Evolutionary conservation across 148 eudicot species (phyloP).

Genomic region (Cornus suecica): DNA sequence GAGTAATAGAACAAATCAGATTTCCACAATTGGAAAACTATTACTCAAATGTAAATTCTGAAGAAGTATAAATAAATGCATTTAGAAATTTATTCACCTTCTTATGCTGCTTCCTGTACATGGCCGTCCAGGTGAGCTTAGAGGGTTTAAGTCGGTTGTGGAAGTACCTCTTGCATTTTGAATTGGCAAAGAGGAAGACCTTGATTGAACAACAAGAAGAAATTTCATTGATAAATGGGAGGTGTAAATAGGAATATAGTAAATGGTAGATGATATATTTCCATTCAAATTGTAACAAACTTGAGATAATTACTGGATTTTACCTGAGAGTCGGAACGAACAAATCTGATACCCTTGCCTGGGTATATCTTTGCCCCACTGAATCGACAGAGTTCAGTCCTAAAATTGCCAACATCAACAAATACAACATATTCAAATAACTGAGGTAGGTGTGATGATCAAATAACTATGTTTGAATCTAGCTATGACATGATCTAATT

Average conservation of each 20-base stretch:
- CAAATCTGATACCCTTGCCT: constrained; percentile 56
- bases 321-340: constrained; percentile 56
- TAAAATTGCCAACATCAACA: constrained; percentile 4
- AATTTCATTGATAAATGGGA: not conserved
- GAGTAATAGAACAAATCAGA: not conserved
- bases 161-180: constrained; percentile 75
- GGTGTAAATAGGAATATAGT: not conserved
- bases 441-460: not conserved
- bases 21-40: not conserved
- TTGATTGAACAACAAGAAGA: constrained; percentile 15
- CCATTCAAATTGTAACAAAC: not conserved
- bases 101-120: constrained; percentile 71
- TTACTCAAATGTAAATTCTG: not conserved
- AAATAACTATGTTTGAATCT: not conserved
- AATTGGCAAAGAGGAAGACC: constrained; percentile 62
- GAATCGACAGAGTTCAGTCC: constrained; percentile 61
- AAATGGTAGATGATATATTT: not conserved
- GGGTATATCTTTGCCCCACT: constrained; percentile 62
- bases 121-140: constrained; percentile 69
- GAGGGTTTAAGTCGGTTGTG: constrained; percentile 63
- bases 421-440: not conserved
- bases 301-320: not conserved
- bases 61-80: not conserved
- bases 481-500: not conserved
- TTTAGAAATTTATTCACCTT: constrained; percentile 33